phyloP scores from a whole-genome alignment of 2,329 filamentous ascomycete species.

The Elsinoe necatrix region DNA sequence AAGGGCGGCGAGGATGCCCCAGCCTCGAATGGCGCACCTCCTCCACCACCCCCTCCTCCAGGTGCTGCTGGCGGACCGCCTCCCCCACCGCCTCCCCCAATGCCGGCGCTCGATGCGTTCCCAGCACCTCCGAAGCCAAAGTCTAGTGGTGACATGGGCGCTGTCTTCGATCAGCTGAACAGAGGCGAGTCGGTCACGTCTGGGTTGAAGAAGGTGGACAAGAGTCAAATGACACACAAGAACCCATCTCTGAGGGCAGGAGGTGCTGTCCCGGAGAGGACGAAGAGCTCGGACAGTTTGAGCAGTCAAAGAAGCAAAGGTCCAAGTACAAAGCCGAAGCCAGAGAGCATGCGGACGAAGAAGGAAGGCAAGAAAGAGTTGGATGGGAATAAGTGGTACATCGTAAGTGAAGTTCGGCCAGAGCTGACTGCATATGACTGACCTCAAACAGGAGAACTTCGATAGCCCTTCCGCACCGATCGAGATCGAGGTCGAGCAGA shows the following conservation, averaged over 20 bases:
- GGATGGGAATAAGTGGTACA: slow-evolving; percentile 76
- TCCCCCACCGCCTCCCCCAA: slow-evolving; percentile 60
- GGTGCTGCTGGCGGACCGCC: slow-evolving; percentile 50
- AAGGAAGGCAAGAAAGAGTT: slow-evolving; percentile 39
- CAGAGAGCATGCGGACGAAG: slow-evolving; percentile 37
- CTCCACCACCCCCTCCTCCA: slow-evolving; percentile 46
- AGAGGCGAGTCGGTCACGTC: slow-evolving; percentile 81
- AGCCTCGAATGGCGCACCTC: slow-evolving; percentile 33
- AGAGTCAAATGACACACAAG: slow-evolving; percentile 96
- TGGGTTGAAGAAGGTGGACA: slow-evolving; percentile 85
- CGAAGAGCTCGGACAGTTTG: slow-evolving; percentile 43
- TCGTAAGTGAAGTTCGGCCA: slow-evolving; percentile 46
- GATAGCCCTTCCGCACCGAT: slow-evolving; percentile 66
- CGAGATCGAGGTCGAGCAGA: slow-evolving; percentile 70
- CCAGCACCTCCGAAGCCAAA: slow-evolving; percentile 54
- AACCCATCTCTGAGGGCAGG: slow-evolving; percentile 76
- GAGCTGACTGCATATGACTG: neutral
- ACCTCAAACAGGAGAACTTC: slow-evolving; percentile 64
- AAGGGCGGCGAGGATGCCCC: slow-evolving; percentile 43
- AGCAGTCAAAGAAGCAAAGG: slow-evolving; percentile 71
- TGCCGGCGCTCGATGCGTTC: slow-evolving; percentile 30
- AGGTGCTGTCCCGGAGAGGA: slow-evolving; percentile 57
- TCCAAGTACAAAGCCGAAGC: slow-evolving; percentile 59
- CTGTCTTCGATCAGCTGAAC: slow-evolving; percentile 89
- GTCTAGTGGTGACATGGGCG: slow-evolving; percentile 56